Conservation (phyloP, 2,329 filamentous ascomycete species). For the Fusarium vanettenii region DNA sequence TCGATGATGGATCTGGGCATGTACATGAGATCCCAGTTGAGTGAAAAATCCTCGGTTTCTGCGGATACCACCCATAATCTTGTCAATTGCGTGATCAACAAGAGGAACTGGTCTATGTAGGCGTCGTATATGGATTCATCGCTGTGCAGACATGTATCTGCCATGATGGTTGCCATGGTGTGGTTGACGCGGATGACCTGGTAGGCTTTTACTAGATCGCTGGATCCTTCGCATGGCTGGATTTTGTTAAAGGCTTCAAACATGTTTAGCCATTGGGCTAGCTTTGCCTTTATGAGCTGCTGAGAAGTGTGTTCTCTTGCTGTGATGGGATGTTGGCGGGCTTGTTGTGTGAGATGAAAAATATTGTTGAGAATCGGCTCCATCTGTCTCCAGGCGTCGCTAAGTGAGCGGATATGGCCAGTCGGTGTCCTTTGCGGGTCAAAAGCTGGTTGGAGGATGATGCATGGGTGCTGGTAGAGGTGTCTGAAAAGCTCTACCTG, state of each 20-base stretch:
- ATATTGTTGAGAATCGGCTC: constrained; percentile 36
- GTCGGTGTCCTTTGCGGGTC: not conserved
- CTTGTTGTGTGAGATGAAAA: constrained; percentile 31
- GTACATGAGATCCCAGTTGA: constrained; percentile 27
- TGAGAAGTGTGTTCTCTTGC: constrained; percentile 10
- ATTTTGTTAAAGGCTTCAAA: constrained; percentile 40
- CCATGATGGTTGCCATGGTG: constrained; percentile 57
- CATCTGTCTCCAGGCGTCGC: constrained; percentile 34
- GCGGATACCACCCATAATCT: constrained; percentile 18
- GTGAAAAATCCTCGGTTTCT: constrained; percentile 10
- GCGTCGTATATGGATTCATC: constrained; percentile 53
- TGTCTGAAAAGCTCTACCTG: constrained; percentile 41
- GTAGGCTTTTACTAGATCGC: constrained; percentile 33
- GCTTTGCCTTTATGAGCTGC: constrained; percentile 21
- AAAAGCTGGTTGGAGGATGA: constrained; percentile 13
- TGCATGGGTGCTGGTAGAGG: constrained; percentile 25
- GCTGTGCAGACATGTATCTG: constrained; percentile 46
- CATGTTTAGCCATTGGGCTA: constrained; percentile 38
- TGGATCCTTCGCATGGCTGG: constrained; percentile 19
- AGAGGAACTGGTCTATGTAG: constrained; percentile 47
- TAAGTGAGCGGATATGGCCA: constrained; percentile 19
- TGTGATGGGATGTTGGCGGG: constrained; percentile 10
- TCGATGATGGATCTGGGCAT: constrained; percentile 53
- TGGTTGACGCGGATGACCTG: constrained; percentile 53
- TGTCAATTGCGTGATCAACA: constrained; percentile 44